Evolutionary conservation across 2,329 filamentous ascomycete genomes (phyloP).

Genomic region (Ramichloridium luteum): DNA sequence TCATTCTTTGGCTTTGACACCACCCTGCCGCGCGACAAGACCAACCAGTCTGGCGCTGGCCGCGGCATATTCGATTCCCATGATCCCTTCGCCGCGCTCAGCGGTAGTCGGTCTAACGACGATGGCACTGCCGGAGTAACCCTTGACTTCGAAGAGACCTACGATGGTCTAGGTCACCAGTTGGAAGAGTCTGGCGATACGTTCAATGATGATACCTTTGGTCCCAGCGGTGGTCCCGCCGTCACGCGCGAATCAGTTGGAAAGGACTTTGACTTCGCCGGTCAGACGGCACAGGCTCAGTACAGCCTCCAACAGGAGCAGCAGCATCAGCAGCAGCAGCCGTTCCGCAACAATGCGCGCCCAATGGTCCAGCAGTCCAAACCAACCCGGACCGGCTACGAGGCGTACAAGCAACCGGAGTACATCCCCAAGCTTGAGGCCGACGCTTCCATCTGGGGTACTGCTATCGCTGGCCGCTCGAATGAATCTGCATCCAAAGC

Average conservation of each 20-base stretch:
- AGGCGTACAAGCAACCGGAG: conserved; percentile 75
- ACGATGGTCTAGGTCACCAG: conserved; percentile 83
- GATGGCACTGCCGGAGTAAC: conserved; percentile 44
- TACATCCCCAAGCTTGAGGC: conserved; percentile 84
- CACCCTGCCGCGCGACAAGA: conserved; percentile 47
- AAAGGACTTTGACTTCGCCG: conserved; percentile 96
- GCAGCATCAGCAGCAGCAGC: conserved; percentile 64
- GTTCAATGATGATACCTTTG: conserved; percentile 94
- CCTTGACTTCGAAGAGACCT: conserved; percentile 91
- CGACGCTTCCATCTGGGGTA: conserved; percentile 86
- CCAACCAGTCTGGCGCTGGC: conserved; percentile 41
- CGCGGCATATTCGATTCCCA: conserved; percentile 60
- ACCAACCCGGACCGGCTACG: conserved; percentile 70
- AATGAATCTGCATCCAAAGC: conserved; percentile 17
- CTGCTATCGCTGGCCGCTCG: conserved; percentile 47
- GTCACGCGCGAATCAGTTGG: conserved; percentile 48
- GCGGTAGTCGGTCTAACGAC: conserved; percentile 36
- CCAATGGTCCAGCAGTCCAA: conserved; percentile 44
- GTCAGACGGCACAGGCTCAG: conserved; percentile 76
- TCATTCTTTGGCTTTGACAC: conserved; percentile 87
- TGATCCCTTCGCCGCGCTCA: conserved; percentile 80
- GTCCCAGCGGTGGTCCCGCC: conserved; percentile 34
- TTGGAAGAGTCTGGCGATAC: conserved; percentile 86
- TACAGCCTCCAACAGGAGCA: conserved; percentile 85
- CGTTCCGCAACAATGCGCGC: neutral